These are phyloP conservation scores for Aspergillus clavatus DNA, from an alignment of 2,329 filamentous ascomycete genomes.

Conservation along the genomic window DNA sequence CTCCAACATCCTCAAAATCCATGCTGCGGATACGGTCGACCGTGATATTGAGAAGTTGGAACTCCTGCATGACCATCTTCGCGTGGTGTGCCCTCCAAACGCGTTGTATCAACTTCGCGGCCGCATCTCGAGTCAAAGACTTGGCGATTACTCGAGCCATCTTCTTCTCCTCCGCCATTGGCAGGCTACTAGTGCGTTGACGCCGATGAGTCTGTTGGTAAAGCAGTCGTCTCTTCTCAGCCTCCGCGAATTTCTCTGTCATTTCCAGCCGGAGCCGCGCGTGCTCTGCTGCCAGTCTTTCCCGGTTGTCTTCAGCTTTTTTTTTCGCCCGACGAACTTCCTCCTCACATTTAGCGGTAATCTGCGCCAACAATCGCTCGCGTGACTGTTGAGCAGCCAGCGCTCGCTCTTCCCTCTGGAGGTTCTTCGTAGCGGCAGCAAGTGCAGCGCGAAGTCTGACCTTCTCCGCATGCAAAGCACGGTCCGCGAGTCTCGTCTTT, in stretches of 20 bases:
- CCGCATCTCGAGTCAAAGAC: conserved; percentile 47
- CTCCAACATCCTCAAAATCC: conserved; percentile 56
- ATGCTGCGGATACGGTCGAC: conserved; percentile 49
- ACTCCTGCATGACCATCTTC: conserved; percentile 47
- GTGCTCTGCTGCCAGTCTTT: conserved; percentile 59
- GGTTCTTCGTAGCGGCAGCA: conserved; percentile 51
- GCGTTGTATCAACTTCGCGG: conserved; percentile 54
- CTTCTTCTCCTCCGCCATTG: conserved; percentile 42
- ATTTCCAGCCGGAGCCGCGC: conserved; percentile 56
- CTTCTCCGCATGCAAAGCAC: conserved; percentile 62
- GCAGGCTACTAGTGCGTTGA: conserved; percentile 49
- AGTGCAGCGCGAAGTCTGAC: conserved; percentile 59
- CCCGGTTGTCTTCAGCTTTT: conserved; percentile 61
- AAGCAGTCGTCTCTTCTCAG: conserved; percentile 52
- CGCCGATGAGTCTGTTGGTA: conserved; percentile 48
- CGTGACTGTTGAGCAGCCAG: conserved; percentile 59
- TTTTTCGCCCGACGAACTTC: conserved; percentile 63
- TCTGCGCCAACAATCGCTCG: conserved; percentile 60
- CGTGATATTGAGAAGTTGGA: conserved; percentile 49
- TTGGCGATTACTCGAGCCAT: conserved; percentile 30
- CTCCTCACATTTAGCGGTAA: conserved; percentile 61
- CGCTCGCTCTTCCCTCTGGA: conserved; percentile 58
- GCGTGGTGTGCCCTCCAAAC: conserved; percentile 52
- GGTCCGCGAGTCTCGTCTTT: conserved; percentile 60
- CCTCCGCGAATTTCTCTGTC: conserved; percentile 61